phyloP scores from a whole-genome alignment of 495 filamentous ascomycete species.

The Clohesyomyces aquaticus region DNA sequence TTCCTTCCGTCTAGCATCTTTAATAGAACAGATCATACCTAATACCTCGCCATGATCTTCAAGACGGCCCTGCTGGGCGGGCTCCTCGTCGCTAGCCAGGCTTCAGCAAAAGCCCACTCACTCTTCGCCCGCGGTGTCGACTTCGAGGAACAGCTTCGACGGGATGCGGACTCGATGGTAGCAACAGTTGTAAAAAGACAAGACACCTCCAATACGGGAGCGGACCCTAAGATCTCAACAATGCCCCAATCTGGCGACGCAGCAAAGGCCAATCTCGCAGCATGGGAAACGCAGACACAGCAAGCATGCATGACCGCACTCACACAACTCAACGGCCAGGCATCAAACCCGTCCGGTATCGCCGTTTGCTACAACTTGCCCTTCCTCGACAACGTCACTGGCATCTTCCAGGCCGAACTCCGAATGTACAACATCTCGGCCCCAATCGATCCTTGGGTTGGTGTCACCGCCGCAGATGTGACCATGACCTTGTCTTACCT shows the following conservation, averaged over 20 bases:
- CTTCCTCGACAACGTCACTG: conserved; percentile 61
- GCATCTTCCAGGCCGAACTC: conserved; percentile 72
- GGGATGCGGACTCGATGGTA: conserved; percentile 27
- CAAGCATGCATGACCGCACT: conserved; percentile 58
- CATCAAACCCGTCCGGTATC: conserved; percentile 70
- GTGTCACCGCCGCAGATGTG: conserved; percentile 59
- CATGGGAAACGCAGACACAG: conserved; percentile 58
- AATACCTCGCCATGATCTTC: conserved; percentile 34
- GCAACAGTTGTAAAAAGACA: conserved; percentile 29
- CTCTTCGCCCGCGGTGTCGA: conserved; percentile 27
- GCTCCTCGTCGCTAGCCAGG: conserved; percentile 34
- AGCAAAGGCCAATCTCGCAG: conserved; percentile 28
- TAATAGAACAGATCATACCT: conserved; percentile 34
- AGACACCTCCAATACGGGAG: conserved; percentile 8
- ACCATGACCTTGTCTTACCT: conserved; percentile 62
- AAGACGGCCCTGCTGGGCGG: conserved; percentile 27
- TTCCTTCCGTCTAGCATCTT: conserved; percentile 27
- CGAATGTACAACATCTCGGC: conserved; percentile 66
- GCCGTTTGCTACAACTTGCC: conserved; percentile 79
- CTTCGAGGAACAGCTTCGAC: conserved; percentile 28
- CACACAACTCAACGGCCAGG: conserved; percentile 49
- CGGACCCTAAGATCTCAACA: conserved; percentile 24
- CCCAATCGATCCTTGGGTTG: conserved; percentile 61
- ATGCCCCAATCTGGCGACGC: conserved; percentile 35
- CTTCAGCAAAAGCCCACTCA: conserved; percentile 22